Percentiles rank a stretch among this genome's conserved stretches.
Evolutionary conservation across 2,329 filamentous ascomycete species (phyloP).

Genomic region (Paraphoma chrysanthemicola): DNA sequence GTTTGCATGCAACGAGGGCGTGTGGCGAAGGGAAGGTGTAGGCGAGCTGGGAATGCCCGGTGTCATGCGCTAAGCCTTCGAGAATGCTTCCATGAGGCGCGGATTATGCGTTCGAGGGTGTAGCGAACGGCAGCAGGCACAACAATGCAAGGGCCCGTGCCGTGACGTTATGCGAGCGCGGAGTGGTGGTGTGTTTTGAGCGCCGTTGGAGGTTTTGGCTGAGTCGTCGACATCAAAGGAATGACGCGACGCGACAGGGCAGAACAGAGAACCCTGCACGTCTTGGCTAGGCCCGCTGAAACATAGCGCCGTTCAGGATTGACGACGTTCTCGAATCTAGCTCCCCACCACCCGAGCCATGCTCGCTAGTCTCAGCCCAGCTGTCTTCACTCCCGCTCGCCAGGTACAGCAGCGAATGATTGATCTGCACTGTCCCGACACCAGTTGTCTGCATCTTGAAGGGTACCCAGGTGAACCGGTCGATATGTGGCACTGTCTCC

Average conservation of each 20-base stretch:
- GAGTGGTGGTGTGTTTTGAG: slow-evolving; percentile 32
- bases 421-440: not conserved
- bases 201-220: slow-evolving; percentile 10
- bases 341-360: not conserved
- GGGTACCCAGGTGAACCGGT: not conserved
- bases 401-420: not conserved
- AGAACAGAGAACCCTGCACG: slow-evolving; percentile 5
- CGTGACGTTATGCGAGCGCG: slow-evolving; percentile 17
- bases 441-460: too few relatives aligned
- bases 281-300: slow-evolving; percentile 23
- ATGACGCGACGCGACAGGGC: slow-evolving; percentile 26
- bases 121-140: slow-evolving; percentile 8
- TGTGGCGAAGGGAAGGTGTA: slow-evolving; percentile 29
- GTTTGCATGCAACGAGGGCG: slow-evolving; percentile 2
- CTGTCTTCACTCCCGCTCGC: not conserved
- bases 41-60: slow-evolving; percentile 23
- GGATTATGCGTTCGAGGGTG: slow-evolving; percentile 22
- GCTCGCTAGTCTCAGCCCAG: slow-evolving; percentile 11
- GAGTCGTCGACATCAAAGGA: slow-evolving; percentile 2
- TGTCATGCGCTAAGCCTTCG: slow-evolving; percentile 4
- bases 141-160: slow-evolving; percentile 7
- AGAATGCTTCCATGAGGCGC: slow-evolving; percentile 6
- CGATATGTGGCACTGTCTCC: not conserved
- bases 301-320: slow-evolving; percentile 34
- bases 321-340: slow-evolving; percentile 17